phyloP scores from a whole-genome alignment of 202 grass and related monocot genomes.

The Thinopyrum obtusiflorum region DNA sequence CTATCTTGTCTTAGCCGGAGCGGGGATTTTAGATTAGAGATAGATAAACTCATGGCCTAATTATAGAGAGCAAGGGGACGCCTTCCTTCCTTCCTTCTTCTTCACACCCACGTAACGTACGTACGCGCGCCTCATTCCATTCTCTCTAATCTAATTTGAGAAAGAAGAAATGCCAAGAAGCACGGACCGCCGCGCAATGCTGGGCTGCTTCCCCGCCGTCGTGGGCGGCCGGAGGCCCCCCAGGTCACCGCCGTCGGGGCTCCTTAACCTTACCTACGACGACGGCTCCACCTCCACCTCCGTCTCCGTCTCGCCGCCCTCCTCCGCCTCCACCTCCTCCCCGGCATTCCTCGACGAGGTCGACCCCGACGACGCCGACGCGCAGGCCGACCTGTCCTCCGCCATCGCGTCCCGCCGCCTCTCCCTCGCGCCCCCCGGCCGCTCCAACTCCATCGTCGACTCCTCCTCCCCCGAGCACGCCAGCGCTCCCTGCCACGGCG shows the following conservation, averaged over 20 bases:
- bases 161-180: not conserved
- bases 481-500: not conserved
- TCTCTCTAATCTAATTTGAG: not conserved
- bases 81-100: no score
- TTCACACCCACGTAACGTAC: constrained; percentile 24
- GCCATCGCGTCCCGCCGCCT: constrained; percentile 70
- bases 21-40: no score
- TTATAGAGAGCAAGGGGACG: not conserved
- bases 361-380: not conserved
- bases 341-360: constrained; percentile 49
- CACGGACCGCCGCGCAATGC: constrained; percentile 42
- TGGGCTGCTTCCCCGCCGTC: constrained; percentile 56
- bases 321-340: constrained; percentile 42
- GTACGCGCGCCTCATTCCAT: not conserved
- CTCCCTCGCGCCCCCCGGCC: constrained; percentile 51
- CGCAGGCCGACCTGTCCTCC: constrained; percentile 42
- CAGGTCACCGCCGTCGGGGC: not conserved
- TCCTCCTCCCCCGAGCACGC: constrained; percentile 23
- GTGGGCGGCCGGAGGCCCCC: constrained; percentile 5
- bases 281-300: constrained; percentile 37
- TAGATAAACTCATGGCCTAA: not conserved
- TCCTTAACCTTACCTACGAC: not conserved
- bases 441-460: constrained; percentile 78
- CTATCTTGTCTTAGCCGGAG: no score
- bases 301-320: constrained; percentile 26